Evolutionary conservation across 345 rosid genomes (phyloP), one percentile per base, ranked within the genome.

Genomic region (Excoecaria agallocha): DNA sequence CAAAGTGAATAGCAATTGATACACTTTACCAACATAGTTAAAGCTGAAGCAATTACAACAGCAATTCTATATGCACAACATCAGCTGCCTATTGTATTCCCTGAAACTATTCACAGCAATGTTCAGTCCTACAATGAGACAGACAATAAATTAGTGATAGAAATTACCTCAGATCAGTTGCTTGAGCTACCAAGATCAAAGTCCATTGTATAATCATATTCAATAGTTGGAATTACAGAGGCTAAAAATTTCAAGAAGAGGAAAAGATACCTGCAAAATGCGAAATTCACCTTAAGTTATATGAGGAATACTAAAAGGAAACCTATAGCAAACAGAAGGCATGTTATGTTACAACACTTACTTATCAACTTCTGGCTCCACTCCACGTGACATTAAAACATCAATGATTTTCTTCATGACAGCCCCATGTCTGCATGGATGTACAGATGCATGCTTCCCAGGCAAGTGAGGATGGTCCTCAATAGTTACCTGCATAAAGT

Each of bases 321-420:
- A 16, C 0, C 6, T 6, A 45, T 5, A 60, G 61, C 50, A 48
- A 39, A 8, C 25, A 24, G 37, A 39, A 56, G 48, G 17, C 20
- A 49, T 30, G 45, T 37, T 56, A 60, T 19, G 0, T 12, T 63
- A 35, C 1, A 19, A 37, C 30, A 48, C 75, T 84, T 85, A 96
- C 98, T 91, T 96, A 83, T 93, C 97, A 79, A 96, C 99, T 91
- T 93, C 96, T 37, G 99, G 99, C 81, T 96, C 98, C 61, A 93
- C 98, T 64, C 97, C 99, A 51, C 84, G 97, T 4, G 98, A 91
- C 98, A 96, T 88, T 72, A 91, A 77, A 39, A 93, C 97, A 81
- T 93, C 99, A 80, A 93, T 96, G 52, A 96, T 93, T 84, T 93
- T 96, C 88, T 96, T 96, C 99, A 96, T 96, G 48, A 96, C 99